A percentile compares a stretch with the other conserved stretches of the same genome.
phyloP scores from a whole-genome alignment of 2,329 filamentous ascomycete genomes.

The Monosporascus sp. region DNA sequence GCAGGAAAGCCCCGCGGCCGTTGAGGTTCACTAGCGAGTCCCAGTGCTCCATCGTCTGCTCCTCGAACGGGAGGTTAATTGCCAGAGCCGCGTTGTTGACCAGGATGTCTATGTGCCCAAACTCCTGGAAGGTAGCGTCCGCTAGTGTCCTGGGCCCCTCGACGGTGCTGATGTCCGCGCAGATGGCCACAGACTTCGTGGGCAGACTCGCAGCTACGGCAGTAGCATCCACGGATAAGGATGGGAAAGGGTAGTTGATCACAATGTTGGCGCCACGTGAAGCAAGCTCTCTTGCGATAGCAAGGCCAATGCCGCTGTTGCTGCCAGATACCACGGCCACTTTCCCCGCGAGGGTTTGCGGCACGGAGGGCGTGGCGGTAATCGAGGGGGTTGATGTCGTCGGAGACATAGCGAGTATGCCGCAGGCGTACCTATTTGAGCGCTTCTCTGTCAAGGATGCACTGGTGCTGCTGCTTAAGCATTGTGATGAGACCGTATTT shows the following conservation, averaged over 20 bases:
- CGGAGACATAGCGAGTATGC: too few species aligned
- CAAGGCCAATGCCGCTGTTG: slow-evolving; percentile 38
- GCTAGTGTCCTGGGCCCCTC: slow-evolving; percentile 31
- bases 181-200: slow-evolving; percentile 28
- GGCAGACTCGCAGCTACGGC: slow-evolving; percentile 12
- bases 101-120: slow-evolving; percentile 33
- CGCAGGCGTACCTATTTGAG: too few species aligned
- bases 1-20: slow-evolving; percentile 34
- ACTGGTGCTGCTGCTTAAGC: too few species aligned
- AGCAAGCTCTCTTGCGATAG: slow-evolving; percentile 37
- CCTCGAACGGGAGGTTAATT: slow-evolving; percentile 30
- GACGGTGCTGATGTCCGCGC: slow-evolving; percentile 35
- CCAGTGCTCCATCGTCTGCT: slow-evolving; percentile 34
- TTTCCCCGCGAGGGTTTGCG: slow-evolving; percentile 43
- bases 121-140: slow-evolving; percentile 28
- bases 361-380: too few species aligned
- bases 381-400: too few species aligned
- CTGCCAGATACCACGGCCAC: slow-evolving; percentile 46
- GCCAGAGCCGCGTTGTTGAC: slow-evolving; percentile 31
- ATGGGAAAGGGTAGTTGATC: slow-evolving; percentile 40
- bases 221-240: slow-evolving; percentile 23
- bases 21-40: slow-evolving; percentile 36
- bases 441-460: too few species aligned
- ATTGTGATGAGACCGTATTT: too few species aligned
- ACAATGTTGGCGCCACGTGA: slow-evolving; percentile 40